Evolutionary conservation across 164 flowering plant genomes (phyloP).

Genomic region (Tetrastigma voinierianum): DNA sequence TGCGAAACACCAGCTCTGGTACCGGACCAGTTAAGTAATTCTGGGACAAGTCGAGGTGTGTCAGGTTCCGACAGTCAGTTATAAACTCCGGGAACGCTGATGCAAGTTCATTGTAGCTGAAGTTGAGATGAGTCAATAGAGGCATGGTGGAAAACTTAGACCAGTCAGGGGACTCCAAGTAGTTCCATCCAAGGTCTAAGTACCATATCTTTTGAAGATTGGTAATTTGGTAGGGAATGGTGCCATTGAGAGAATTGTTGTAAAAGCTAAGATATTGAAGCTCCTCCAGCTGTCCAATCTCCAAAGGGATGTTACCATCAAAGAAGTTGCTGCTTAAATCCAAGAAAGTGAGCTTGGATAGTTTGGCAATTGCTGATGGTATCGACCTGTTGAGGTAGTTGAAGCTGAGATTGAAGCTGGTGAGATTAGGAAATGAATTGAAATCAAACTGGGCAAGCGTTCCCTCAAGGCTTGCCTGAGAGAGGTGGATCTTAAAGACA

Average conservation of each 20-base stretch:
- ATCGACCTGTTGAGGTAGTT: conserved; percentile 35
- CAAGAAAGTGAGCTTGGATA: conserved; percentile 32
- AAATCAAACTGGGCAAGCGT: conserved; percentile 33
- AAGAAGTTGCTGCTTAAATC: conserved; percentile 38
- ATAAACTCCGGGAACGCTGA: conserved; percentile 39
- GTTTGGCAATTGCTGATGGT: conserved; percentile 28
- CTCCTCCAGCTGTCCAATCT: conserved; percentile 28
- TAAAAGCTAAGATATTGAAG: conserved; percentile 23
- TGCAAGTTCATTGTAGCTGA: conserved; percentile 17
- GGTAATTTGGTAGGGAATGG: conserved; percentile 38
- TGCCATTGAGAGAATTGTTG: conserved; percentile 32
- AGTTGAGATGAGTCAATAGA: conserved; percentile 24
- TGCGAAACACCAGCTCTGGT: conserved; percentile 17
- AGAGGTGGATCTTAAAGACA: conserved; percentile 23
- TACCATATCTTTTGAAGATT: conserved; percentile 33
- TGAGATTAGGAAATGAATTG: conserved; percentile 36
- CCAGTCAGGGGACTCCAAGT: conserved; percentile 28
- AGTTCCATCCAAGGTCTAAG: conserved; percentile 34
- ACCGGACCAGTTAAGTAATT: conserved; percentile 30
- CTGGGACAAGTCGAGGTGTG: conserved; percentile 33
- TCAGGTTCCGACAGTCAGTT: conserved; percentile 24
- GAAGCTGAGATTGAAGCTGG: conserved; percentile 25
- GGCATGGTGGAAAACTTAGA: conserved; percentile 27
- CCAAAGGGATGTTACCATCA: conserved; percentile 21
- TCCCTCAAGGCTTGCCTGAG: conserved; percentile 22